Evolutionary conservation across 257 asterid species (phyloP).

Genomic region (Cinchona pubescens): DNA sequence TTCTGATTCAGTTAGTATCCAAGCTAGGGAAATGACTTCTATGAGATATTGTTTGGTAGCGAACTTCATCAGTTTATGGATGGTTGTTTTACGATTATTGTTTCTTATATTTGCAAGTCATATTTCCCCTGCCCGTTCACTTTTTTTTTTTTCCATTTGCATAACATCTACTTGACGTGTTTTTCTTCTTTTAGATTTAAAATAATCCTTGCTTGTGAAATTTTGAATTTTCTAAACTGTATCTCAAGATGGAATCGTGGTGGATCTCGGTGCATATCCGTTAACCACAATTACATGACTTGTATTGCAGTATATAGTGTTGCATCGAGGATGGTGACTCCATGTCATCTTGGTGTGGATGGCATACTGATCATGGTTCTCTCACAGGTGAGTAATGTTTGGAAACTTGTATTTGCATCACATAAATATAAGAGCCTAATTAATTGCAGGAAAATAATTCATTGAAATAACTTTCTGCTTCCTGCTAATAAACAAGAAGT

Average conservation of each 20-base stretch:
- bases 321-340: slow-evolving; percentile 39
- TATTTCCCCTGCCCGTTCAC: background rate
- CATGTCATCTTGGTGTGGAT: slow-evolving; percentile 92
- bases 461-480: too few species aligned
- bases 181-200: background rate
- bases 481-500: background rate
- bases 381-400: slow-evolving; percentile 60
- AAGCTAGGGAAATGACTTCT: background rate
- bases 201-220: background rate
- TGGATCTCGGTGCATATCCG: background rate
- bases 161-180: background rate
- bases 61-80: too few species aligned
- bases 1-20: background rate
- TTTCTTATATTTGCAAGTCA: background rate
- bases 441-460: background rate
- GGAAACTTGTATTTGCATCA: slow-evolving; percentile 9
- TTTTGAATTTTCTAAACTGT: background rate
- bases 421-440: background rate
- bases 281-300: slow-evolving; percentile 11
- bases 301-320: slow-evolving; percentile 39
- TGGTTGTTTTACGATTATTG: too few species aligned
- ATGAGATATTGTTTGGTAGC: too few species aligned
- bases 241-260: background rate
- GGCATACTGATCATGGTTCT: slow-evolving; percentile 98
- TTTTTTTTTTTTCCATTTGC: background rate